A percentile compares a stretch with the other conserved stretches of the same genome.
phyloP scores from a whole-genome alignment of 495 filamentous ascomycete species.

The Daldinia childiae region DNA sequence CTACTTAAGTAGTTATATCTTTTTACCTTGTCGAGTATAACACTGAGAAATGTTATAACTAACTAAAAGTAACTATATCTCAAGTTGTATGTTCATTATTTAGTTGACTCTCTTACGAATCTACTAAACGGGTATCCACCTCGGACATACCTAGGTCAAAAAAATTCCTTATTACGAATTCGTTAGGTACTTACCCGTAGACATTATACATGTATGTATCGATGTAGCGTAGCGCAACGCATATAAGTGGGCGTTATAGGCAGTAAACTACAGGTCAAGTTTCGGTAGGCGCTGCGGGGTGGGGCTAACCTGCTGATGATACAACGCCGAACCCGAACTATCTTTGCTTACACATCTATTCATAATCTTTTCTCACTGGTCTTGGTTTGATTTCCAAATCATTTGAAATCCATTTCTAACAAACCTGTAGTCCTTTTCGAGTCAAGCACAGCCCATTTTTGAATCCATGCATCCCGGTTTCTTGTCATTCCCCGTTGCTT shows the following conservation, averaged over 20 bases:
- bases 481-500: background rate
- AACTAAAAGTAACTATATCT: too few relatives aligned
- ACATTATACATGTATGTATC: background rate
- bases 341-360: conserved; percentile 39
- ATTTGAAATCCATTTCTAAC: conserved; percentile 40
- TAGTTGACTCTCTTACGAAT: too few relatives aligned
- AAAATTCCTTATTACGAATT: background rate
- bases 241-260: background rate
- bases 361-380: conserved; percentile 27
- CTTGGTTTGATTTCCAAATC: conserved; percentile 35
- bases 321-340: background rate
- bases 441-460: background rate
- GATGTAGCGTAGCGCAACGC: background rate
- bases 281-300: conserved; percentile 35
- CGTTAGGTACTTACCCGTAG: background rate
- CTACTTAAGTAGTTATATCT: too few relatives aligned
- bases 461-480: conserved; percentile 1
- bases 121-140: background rate
- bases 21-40: too few relatives aligned
- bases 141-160: background rate
- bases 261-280: conserved; percentile 12
- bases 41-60: too few relatives aligned
- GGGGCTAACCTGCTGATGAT: conserved; percentile 5
- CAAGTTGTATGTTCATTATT: too few relatives aligned
- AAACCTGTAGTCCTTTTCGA: background rate